phyloP scores from a whole-genome alignment of 2,329 filamentous ascomycete species.

The Botrytis tulipae region DNA sequence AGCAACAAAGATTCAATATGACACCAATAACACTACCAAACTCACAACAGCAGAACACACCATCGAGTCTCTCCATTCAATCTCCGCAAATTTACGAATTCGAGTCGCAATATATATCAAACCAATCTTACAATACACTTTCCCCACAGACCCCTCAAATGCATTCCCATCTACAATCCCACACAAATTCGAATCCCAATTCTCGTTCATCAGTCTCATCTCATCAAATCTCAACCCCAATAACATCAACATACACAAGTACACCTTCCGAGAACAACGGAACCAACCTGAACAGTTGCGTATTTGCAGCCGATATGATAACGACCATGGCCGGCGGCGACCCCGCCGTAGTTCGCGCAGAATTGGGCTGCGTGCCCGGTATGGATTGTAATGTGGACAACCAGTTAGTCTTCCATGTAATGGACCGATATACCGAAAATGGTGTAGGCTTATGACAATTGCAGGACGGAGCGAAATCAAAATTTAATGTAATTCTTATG shows the following conservation, averaged over 20 bases:
- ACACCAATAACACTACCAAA: conserved; percentile 3
- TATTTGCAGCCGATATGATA: conserved; percentile 47
- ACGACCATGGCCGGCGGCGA: conserved; percentile 44
- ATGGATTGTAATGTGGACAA: conserved; percentile 47
- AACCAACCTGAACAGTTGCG: conserved; percentile 36
- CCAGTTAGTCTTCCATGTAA: conserved; percentile 43
- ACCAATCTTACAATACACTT: conserved; percentile 3
- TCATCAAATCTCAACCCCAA: conserved; percentile 22
- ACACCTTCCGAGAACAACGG: not conserved
- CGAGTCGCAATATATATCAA: conserved; percentile 22
- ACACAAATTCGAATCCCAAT: conserved; percentile 1
- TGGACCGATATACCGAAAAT: conserved; percentile 44
- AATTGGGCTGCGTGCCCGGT: conserved; percentile 42
- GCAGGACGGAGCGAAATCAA: not conserved
- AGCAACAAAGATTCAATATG: conserved; percentile 13
- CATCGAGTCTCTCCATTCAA: conserved; percentile 24
- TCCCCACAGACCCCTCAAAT: conserved; percentile 11
- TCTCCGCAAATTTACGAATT: conserved; percentile 31
- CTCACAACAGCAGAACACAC: conserved; percentile 23
- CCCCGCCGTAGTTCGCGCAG: conserved; percentile 40
- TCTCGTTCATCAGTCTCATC: conserved; percentile 14
- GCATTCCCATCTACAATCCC: conserved; percentile 7
- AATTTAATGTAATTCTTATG: conserved; percentile 1
- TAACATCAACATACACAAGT: conserved; percentile 9
- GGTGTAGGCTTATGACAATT: conserved; percentile 28